phyloP scores from a whole-genome alignment of 208 protist genomes.

The Acanthamoeba culbertsoni region DNA sequence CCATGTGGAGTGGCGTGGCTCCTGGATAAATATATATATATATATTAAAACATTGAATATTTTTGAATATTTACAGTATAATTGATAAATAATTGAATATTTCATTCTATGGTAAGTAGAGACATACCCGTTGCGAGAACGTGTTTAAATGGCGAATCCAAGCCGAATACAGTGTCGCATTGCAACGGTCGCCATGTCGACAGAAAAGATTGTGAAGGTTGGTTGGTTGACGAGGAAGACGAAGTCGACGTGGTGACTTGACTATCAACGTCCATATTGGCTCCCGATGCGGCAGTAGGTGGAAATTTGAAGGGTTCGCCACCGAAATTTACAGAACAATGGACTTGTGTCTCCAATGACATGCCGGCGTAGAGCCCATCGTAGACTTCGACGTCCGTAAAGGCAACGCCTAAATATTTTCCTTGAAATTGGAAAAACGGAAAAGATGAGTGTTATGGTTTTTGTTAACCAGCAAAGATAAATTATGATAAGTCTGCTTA shows the following conservation, averaged over 20 bases:
- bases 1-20: background rate
- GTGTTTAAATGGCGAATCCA: background rate
- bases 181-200: background rate
- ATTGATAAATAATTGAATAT: no score
- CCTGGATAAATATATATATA: background rate
- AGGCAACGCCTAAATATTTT: conserved; percentile 15
- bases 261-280: background rate
- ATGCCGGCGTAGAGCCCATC: conserved; percentile 34
- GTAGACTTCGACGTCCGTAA: background rate
- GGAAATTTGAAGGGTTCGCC: background rate
- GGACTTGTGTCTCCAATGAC: conserved; percentile 6
- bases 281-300: background rate
- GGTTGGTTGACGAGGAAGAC: no score
- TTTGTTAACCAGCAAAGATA: no score
- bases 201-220: no score
- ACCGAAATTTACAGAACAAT: conserved; percentile 6
- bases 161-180: background rate
- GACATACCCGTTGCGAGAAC: background rate
- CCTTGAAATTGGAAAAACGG: background rate
- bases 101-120: background rate
- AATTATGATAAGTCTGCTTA: background rate
- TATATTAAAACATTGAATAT: background rate
- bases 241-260: background rate
- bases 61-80: no score
- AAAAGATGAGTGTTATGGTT: background rate